phyloP scores from a whole-genome alignment of 2,329 filamentous ascomycete genomes.

The Fusarium sp. region DNA sequence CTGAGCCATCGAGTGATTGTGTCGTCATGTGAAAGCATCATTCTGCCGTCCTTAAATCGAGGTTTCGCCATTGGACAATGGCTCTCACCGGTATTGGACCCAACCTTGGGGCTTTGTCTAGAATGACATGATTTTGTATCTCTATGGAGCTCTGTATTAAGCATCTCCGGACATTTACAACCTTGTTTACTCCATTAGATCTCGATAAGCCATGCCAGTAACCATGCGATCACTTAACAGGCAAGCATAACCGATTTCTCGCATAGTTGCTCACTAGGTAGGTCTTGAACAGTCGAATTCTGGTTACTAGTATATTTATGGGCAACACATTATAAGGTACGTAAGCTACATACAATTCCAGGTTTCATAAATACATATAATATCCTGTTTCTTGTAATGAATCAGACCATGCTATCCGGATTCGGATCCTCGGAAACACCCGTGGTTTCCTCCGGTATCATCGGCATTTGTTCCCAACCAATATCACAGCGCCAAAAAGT shows the following conservation, averaged over 20 bases:
- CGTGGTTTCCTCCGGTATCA: conserved; percentile 28
- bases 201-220: conserved; percentile 2
- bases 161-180: conserved; percentile 1
- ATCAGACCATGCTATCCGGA: conserved; percentile 22
- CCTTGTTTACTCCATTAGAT: background rate
- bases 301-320: no score
- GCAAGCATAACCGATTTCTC: background rate
- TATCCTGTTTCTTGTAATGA: background rate
- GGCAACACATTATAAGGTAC: no score
- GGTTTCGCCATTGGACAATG: conserved; percentile 32
- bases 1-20: conserved; percentile 29
- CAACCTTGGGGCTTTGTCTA: conserved; percentile 3
- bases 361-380: background rate
- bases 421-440: conserved; percentile 36
- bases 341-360: background rate
- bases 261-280: background rate
- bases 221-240: background rate
- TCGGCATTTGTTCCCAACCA: conserved; percentile 15
- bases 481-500: conserved; percentile 21
- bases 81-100: conserved; percentile 11
- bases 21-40: conserved; percentile 41
- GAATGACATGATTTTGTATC: conserved; percentile 1
- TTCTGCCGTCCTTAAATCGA: conserved; percentile 13
- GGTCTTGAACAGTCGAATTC: no score
- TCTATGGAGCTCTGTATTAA: background rate